Evolutionary conservation across 1,284 basidiomycete species (phyloP).

Genomic region (Coniferiporia sulphurascens): DNA sequence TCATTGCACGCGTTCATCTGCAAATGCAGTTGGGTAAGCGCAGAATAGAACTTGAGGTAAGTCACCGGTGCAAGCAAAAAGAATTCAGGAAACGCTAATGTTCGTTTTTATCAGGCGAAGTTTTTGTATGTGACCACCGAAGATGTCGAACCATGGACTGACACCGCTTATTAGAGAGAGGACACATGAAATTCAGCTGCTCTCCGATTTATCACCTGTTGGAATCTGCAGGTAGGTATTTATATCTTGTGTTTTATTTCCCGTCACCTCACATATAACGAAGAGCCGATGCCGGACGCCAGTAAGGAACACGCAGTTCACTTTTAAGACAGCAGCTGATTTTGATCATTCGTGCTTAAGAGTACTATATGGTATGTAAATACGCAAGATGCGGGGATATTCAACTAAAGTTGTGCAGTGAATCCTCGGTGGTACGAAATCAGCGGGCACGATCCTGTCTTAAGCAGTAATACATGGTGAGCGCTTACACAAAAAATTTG

Average conservation of each 20-base stretch:
- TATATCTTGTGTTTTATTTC: background rate
- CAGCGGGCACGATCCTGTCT: slow-evolving; percentile 18
- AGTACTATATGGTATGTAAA: slow-evolving; percentile 13
- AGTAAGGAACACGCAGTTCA: slow-evolving; percentile 11
- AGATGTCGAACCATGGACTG: slow-evolving; percentile 29
- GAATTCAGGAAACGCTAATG: slow-evolving; percentile 20
- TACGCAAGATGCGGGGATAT: background rate
- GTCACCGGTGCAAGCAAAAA: slow-evolving; percentile 9
- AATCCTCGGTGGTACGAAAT: slow-evolving; percentile 22
- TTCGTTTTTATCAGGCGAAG: slow-evolving; percentile 5
- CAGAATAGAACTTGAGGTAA: slow-evolving; percentile 27
- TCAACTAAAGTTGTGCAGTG: slow-evolving; percentile 12
- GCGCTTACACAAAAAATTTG: background rate
- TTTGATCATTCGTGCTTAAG: background rate
- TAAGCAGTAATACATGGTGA: slow-evolving; percentile 18
- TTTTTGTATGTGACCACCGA: slow-evolving; percentile 22
- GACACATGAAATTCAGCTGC: slow-evolving; percentile 22
- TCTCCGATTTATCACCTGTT: slow-evolving; percentile 23
- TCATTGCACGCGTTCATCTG: slow-evolving; percentile 34
- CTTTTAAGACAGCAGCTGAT: background rate
- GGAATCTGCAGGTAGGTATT: slow-evolving; percentile 20
- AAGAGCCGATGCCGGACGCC: slow-evolving; percentile 19
- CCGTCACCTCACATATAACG: slow-evolving; percentile 8
- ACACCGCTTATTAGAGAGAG: slow-evolving; percentile 26
- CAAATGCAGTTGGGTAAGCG: slow-evolving; percentile 28